Percentiles rank a stretch among this genome's conserved stretches.
Conservation (phyloP, 2,329 filamentous ascomycete species). For the Esteya vermicola region DNA sequence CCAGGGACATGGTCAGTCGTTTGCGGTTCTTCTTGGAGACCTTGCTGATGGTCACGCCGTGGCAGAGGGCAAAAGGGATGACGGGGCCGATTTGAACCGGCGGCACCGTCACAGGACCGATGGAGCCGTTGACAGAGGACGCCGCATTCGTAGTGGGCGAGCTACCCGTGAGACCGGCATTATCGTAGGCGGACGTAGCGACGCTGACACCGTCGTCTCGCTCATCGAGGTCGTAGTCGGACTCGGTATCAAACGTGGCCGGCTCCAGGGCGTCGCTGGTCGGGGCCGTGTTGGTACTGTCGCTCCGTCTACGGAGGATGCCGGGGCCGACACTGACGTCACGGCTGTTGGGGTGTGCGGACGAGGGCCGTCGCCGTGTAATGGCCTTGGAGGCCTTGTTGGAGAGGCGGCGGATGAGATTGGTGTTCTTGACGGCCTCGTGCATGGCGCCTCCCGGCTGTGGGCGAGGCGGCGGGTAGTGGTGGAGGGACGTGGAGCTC, state of each 20-base stretch:
- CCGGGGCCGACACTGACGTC: slow-evolving; percentile 84
- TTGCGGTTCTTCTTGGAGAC: slow-evolving; percentile 76
- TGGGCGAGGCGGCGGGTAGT: slow-evolving; percentile 16
- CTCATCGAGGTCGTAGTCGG: slow-evolving; percentile 45
- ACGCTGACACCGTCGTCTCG: slow-evolving; percentile 21
- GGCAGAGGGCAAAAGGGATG: slow-evolving; percentile 61
- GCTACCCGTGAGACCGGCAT: slow-evolving; percentile 30
- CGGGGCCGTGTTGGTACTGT: slow-evolving; percentile 64
- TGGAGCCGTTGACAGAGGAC: slow-evolving; percentile 24
- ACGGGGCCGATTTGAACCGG: slow-evolving; percentile 46
- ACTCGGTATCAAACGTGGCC: slow-evolving; percentile 28
- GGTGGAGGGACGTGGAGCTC: slow-evolving; percentile 49
- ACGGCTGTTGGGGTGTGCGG: slow-evolving; percentile 59
- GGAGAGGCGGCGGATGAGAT: slow-evolving; percentile 71
- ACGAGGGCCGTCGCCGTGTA: slow-evolving; percentile 59
- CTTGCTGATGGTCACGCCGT: slow-evolving; percentile 67
- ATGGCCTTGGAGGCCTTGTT: slow-evolving; percentile 61
- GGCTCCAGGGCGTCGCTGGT: slow-evolving; percentile 17
- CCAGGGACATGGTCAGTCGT: slow-evolving; percentile 56
- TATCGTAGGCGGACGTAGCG: slow-evolving; percentile 18
- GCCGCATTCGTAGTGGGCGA: slow-evolving; percentile 32
- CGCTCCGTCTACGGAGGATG: slow-evolving; percentile 69
- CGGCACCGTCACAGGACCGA: slow-evolving; percentile 1
- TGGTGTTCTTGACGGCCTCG: slow-evolving; percentile 27
- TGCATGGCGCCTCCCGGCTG: slow-evolving; percentile 35